Evolutionary conservation across 2,329 filamentous ascomycete species (phyloP).

Genomic region (Colletotrichum graminicola): DNA sequence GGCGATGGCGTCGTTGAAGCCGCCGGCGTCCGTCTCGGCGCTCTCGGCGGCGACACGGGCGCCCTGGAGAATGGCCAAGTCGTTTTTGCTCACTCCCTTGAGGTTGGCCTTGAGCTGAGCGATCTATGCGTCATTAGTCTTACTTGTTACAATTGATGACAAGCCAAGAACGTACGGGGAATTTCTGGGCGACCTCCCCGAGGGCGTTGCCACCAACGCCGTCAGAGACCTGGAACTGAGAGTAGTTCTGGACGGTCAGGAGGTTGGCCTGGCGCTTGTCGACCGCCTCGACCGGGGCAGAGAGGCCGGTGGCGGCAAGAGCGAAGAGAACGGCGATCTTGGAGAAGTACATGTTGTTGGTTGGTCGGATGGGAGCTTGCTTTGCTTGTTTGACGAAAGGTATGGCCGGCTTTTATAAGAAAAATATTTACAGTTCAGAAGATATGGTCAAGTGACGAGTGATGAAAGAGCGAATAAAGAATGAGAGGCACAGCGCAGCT

Average conservation of each 20-base stretch:
- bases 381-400: slow-evolving; percentile 18
- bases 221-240: slow-evolving; percentile 59
- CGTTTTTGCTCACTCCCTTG: slow-evolving; percentile 58
- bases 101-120: slow-evolving; percentile 52
- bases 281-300: slow-evolving; percentile 43
- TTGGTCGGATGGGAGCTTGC: slow-evolving; percentile 11
- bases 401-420: slow-evolving; percentile 4
- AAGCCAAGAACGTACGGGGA: slow-evolving; percentile 57
- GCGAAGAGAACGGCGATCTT: slow-evolving; percentile 53
- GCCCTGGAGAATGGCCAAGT: slow-evolving; percentile 63
- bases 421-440: slow-evolving; percentile 31
- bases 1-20: slow-evolving; percentile 66
- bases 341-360: slow-evolving; percentile 53
- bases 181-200: slow-evolving; percentile 65
- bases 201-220: slow-evolving; percentile 66
- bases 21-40: slow-evolving; percentile 60
- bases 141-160: too few relatives aligned
- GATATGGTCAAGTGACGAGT: slow-evolving; percentile 5
- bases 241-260: slow-evolving; percentile 37
- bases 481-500: slow-evolving; percentile 36
- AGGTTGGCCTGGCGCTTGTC: slow-evolving; percentile 45
- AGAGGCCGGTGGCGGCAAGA: slow-evolving; percentile 52
- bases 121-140: slow-evolving; percentile 19
- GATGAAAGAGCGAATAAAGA: slow-evolving; percentile 24
- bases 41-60: slow-evolving; percentile 64